Evolutionary conservation across 352 stramenopile genomes (phyloP), one percentile per base, ranked within the genome.

Genomic region (Phytophthora cajani): DNA sequence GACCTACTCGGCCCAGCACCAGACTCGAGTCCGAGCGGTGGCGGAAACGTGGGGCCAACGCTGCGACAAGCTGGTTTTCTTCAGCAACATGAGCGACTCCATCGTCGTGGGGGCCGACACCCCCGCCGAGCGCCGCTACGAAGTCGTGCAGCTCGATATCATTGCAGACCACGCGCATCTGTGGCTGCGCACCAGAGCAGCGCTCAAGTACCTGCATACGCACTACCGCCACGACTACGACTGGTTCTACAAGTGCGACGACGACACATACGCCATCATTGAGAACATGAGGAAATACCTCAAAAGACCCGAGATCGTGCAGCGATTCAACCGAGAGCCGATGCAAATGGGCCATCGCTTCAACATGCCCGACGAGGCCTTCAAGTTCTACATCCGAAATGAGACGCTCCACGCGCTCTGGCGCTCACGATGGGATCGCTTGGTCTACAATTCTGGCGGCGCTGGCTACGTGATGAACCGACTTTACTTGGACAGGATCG

Each of bases 221-320:
- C 62, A 79, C 58, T 92, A 88, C 46, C 87, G 84, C 2, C 76
- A 92, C 58, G 84, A 87, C 49, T 94, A 83, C 58, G 87, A 94
- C 73, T 94, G 87, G 87, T 92, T 94, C 67, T 94, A 92, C 77
- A 94, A 94, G 67, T 78, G 81, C 3, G 87, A 94, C 64, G 87
- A 94, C 62, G 87, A 94, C 51, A 85, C 87, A 6, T 94, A 90
- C 69, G 80, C 88, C 33, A 76, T 94, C 14, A 44, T 92, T 19
- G 87, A 94, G 55, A 94, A 94, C 64, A 71, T 94, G 47, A 78
- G 77, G 7, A 58, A 63, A 50, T 93, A 90, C 62, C 59, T 93
- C 2, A 62, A 66, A 11, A 77, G 82, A 17, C 86, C 84, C 0
- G 82, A 93, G 75, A 83, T 93, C 40, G 19, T 90, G 23, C 83